Conservation (phyloP, 1,284 basidiomycete species). For the Naganishia sp. region DNA sequence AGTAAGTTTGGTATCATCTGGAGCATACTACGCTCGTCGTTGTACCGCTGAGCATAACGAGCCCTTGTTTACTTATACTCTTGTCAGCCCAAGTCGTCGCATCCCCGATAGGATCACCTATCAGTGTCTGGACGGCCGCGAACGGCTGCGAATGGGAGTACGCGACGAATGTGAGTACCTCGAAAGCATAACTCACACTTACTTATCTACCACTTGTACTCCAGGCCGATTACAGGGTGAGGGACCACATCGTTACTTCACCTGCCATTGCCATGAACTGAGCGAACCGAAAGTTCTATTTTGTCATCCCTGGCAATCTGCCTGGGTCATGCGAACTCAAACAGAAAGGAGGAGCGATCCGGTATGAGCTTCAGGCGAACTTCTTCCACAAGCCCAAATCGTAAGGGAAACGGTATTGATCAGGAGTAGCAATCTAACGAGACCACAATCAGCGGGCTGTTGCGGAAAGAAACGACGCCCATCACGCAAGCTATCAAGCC, state of each 20-base stretch:
- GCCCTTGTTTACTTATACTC: conserved; percentile 57
- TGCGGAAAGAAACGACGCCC: conserved; percentile 68
- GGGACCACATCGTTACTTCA: conserved; percentile 22
- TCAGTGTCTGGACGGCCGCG: conserved; percentile 46
- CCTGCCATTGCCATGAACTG: conserved; percentile 32
- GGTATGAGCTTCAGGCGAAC: conserved; percentile 80
- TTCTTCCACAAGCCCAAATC: conserved; percentile 79
- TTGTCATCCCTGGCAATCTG: conserved; percentile 80
- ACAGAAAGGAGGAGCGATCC: conserved; percentile 72
- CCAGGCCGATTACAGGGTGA: conserved; percentile 34
- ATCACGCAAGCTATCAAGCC: conserved; percentile 63
- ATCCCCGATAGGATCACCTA: conserved; percentile 47
- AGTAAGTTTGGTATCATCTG: conserved; percentile 16
- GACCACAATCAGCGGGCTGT: conserved; percentile 61
- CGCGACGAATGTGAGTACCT: conserved; percentile 63
- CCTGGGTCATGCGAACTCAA: conserved; percentile 76
- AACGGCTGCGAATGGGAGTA: conserved; percentile 63
- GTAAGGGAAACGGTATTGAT: conserved; percentile 53
- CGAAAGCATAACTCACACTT: background rate
- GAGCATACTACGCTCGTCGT: conserved; percentile 58
- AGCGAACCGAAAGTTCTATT: conserved; percentile 67
- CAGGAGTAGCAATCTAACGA: background rate
- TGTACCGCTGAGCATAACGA: conserved; percentile 68
- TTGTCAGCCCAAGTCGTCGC: conserved; percentile 57
- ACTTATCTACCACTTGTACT: background rate